Conservation (phyloP, 2,329 filamentous ascomycete species). For the Rugonectria rugulosa region DNA sequence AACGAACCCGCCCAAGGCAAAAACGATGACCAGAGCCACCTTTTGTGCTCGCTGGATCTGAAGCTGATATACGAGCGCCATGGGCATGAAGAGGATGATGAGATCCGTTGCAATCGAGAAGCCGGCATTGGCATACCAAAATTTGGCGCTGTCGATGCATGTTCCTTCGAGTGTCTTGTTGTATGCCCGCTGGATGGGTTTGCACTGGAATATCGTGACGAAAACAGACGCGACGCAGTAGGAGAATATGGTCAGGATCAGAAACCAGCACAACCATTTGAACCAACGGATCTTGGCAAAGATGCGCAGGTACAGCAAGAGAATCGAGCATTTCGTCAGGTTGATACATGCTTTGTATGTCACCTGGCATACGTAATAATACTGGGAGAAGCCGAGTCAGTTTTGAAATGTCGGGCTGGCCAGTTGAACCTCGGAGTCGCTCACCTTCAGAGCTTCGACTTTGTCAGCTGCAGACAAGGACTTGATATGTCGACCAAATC, state of each 20-base stretch:
- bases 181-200: slow-evolving; percentile 49
- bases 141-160: slow-evolving; percentile 53
- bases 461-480: slow-evolving; percentile 23
- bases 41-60: slow-evolving; percentile 50
- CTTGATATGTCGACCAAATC: slow-evolving; percentile 31
- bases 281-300: slow-evolving; percentile 40
- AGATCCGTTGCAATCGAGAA: slow-evolving; percentile 56
- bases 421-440: neutral
- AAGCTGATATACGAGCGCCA: slow-evolving; percentile 53
- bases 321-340: slow-evolving; percentile 43
- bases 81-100: slow-evolving; percentile 52
- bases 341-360: slow-evolving; percentile 44
- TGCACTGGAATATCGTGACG: slow-evolving; percentile 40
- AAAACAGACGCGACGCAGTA: slow-evolving; percentile 40
- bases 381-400: slow-evolving; percentile 19
- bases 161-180: slow-evolving; percentile 48
- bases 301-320: slow-evolving; percentile 45
- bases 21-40: slow-evolving; percentile 46
- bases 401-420: neutral
- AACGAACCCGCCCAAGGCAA: slow-evolving; percentile 47
- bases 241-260: slow-evolving; percentile 35
- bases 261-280: slow-evolving; percentile 35
- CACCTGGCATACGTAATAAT: slow-evolving; percentile 38
- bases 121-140: slow-evolving; percentile 57
- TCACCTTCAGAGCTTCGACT: slow-evolving; percentile 30